Base-by-base conservation (phyloP, 208 protist genomes). In the Histomonas meleagridis region DNA sequence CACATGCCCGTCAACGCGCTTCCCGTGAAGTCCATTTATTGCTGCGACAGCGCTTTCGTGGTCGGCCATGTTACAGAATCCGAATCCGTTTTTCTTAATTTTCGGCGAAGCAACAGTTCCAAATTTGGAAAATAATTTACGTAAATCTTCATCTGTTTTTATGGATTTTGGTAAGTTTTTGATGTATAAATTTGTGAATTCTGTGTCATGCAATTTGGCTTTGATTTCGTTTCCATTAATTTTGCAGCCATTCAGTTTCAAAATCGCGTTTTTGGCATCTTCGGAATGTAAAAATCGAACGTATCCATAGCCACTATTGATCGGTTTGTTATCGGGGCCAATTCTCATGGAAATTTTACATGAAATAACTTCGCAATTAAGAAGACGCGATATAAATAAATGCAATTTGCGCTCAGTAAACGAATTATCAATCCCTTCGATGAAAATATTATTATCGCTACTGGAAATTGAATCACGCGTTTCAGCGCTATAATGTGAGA, bases 171-270 rank as follows among this genome's bases (percentile, higher is more conserved):
- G 65, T 46, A 76, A n/a, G n/a, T 76, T 76, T 46, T 76, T 76
- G 65, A 76, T 76, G 35, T 35, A 76, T 7, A 76, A 46, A 76
- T 76, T 76, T 76, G 65, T 76, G 18, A 76, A 76, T 46, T n/a
- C n/a, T n/a, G n/a, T n/a, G n/a, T n/a, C n/a, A n/a, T n/a, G n/a
- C n/a, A n/a, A n/a, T n/a, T 72, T 32, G 18, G 40, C 65, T 43
- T 26, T 40, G 32, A 72, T 72, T 40, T 72, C 40, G 32, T 72
- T 72, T 72, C 65, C 65, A 40, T 72, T 72, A 35, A 72, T 72
- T 16, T 43, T 32, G 40, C 32, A 26, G 18, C 40, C 65, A n/a
- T 72, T 72, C n/a, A 72, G n/a, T 72, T 72, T 32, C 3, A 35
- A 10, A 35, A 5, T 32, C 10, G 65, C 65, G 32, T 72, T 72